A percentile compares a stretch with the other conserved stretches of the same genome.
These are phyloP conservation scores for Nyssa sinensis DNA, from an alignment of 148 eudicot genomes.

Conservation along the genomic window DNA sequence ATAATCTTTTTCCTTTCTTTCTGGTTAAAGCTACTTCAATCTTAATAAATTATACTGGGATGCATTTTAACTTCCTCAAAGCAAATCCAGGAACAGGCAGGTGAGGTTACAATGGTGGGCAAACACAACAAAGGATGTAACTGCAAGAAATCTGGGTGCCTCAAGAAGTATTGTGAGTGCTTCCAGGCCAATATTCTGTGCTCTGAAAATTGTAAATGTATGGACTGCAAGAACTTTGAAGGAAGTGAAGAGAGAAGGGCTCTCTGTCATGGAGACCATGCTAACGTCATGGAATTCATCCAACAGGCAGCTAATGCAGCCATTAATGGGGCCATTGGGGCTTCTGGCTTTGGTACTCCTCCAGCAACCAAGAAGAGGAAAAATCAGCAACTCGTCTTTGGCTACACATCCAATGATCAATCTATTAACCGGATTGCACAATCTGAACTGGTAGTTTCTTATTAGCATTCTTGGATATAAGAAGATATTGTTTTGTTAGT, in stretches of 20 bases:
- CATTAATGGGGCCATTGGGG: constrained; percentile 47
- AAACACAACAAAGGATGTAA: constrained; percentile 82
- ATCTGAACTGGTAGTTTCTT: constrained; percentile 31
- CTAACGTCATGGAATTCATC: constrained; percentile 30
- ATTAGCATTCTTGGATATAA: neutral
- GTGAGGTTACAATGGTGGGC: constrained; percentile 23
- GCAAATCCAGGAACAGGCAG: constrained; percentile 42
- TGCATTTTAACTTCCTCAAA: constrained; percentile 8
- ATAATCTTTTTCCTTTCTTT: too few relatives aligned
- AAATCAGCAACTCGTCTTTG: constrained; percentile 26
- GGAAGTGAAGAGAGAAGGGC: constrained; percentile 71
- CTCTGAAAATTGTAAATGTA: constrained; percentile 74
- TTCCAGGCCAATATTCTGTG: constrained; percentile 77
- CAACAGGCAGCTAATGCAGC: constrained; percentile 53
- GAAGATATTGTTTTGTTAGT: neutral
- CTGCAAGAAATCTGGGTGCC: constrained; percentile 78
- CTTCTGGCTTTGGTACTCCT: constrained; percentile 38
- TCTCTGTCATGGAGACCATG: constrained; percentile 32
- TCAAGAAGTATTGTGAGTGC: constrained; percentile 88
- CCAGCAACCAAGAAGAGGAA: constrained; percentile 46
- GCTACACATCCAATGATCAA: constrained; percentile 28
- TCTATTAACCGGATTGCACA: constrained; percentile 22
- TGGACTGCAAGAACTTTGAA: constrained; percentile 80
- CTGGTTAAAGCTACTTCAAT: too few relatives aligned
- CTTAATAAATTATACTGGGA: too few relatives aligned